Percentiles rank a stretch among this genome's conserved stretches.
Evolutionary conservation across 306 rosid species (phyloP).

Genomic region (Elaeagnus macrophylla): DNA sequence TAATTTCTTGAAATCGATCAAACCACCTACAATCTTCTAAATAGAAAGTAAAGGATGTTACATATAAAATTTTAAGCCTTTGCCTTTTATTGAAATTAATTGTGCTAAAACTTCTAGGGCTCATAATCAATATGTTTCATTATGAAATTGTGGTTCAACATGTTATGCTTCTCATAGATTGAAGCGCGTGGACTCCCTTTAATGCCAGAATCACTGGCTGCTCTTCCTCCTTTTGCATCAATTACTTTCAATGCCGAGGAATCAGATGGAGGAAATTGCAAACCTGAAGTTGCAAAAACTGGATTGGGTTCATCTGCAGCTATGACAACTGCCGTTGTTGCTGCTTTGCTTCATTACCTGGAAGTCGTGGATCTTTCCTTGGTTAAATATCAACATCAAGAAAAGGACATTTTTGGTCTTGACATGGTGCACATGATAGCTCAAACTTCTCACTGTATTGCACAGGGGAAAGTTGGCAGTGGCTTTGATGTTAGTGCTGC

Average conservation of each 20-base stretch:
- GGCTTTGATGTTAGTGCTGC: constrained; percentile 99
- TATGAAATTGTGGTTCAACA: constrained; percentile 8
- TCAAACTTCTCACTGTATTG: constrained; percentile 94
- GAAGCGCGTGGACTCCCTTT: constrained; percentile 80
- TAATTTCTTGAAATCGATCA: no score
- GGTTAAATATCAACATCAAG: constrained; percentile 25
- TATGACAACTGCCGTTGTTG: constrained; percentile 97
- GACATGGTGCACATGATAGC: constrained; percentile 82
- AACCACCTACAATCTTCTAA: not conserved
- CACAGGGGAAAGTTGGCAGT: constrained; percentile 98
- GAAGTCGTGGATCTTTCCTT: constrained; percentile 59
- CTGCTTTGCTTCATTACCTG: constrained; percentile 86
- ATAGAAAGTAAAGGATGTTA: not conserved
- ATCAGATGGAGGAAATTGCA: constrained; percentile 45
- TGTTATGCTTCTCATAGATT: constrained; percentile 38
- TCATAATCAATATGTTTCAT: constrained; percentile 2
- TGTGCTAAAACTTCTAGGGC: not conserved
- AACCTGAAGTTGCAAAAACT: constrained; percentile 97
- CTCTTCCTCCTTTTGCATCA: constrained; percentile 72
- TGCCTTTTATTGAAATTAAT: not conserved
- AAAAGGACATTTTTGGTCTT: constrained; percentile 39
- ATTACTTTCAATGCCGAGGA: constrained; percentile 75
- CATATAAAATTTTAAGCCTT: not conserved
- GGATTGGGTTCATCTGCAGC: constrained; percentile 99
- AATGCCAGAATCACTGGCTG: constrained; percentile 75